Conservation (phyloP, 768 basidiomycete species). For the Termitomyces sp. region DNA sequence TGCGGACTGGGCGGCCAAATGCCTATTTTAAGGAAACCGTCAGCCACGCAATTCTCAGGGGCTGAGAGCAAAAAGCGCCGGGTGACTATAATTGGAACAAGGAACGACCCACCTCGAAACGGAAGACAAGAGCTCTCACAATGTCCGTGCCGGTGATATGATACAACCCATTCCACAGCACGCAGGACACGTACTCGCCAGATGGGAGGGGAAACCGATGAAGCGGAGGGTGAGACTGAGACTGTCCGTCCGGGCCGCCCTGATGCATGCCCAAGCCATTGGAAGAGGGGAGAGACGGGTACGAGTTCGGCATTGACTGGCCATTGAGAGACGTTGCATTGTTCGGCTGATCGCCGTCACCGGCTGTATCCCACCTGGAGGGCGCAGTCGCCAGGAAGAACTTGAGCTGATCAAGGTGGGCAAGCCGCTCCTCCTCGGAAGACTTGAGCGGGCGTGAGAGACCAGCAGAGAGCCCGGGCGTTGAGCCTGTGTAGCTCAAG, state of each 20-base stretch:
- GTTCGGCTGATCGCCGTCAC: conserved; percentile 20
- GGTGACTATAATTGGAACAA: neutral
- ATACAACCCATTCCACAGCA: conserved; percentile 87
- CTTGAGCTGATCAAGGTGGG: conserved; percentile 79
- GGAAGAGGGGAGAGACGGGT: neutral
- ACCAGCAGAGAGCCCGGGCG: conserved; percentile 30
- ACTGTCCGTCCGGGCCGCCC: conserved; percentile 35
- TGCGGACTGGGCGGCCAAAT: conserved; percentile 84
- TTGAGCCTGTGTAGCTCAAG: conserved; percentile 12
- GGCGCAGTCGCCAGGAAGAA: conserved; percentile 86
- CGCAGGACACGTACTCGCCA: conserved; percentile 85
- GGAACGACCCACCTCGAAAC: conserved; percentile 62
- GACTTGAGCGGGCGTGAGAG: conserved; percentile 55
- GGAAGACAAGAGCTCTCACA: conserved; percentile 89
- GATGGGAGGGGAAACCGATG: conserved; percentile 85
- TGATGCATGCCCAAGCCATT: conserved; percentile 10
- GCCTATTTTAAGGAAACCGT: conserved; percentile 30
- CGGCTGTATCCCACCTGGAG: conserved; percentile 54
- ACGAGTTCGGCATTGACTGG: conserved; percentile 4
- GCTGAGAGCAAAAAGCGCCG: conserved; percentile 1
- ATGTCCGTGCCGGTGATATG: conserved; percentile 98
- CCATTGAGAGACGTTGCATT: conserved; percentile 18
- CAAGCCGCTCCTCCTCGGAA: conserved; percentile 63
- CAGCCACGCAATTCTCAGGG: conserved; percentile 1
- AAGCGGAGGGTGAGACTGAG: conserved; percentile 68